These are phyloP conservation scores for Terana coerulea DNA, from an alignment of 768 basidiomycete genomes.

Conservation along the genomic window DNA sequence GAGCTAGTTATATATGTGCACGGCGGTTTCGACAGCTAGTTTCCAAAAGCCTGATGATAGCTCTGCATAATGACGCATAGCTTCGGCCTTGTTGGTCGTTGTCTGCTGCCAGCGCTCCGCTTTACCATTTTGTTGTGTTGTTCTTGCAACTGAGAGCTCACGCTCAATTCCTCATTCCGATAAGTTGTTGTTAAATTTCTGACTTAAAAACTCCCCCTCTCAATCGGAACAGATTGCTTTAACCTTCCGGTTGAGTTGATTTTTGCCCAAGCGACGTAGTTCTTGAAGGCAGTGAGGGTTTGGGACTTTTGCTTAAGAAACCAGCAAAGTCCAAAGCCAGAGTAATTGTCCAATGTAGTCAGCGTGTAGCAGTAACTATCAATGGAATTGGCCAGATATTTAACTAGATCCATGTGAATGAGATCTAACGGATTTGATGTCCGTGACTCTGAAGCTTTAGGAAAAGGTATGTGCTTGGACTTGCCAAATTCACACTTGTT, in stretches of 20 bases:
- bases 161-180: background rate
- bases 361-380: no score
- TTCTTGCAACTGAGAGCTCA: no score
- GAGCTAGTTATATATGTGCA: no score
- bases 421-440: background rate
- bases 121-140: background rate
- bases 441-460: background rate
- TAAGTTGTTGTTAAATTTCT: background rate
- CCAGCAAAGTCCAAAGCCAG: background rate
- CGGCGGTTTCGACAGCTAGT: no score
- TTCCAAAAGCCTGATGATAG: no score
- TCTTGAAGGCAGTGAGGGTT: no score
- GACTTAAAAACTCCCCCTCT: background rate
- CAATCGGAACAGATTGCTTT: background rate
- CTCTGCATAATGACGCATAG: no score
- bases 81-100: background rate
- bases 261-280: no score
- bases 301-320: no score
- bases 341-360: background rate
- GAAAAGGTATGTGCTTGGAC: background rate
- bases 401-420: background rate
- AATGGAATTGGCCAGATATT: no score
- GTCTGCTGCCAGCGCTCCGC: background rate
- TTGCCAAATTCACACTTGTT: no score
- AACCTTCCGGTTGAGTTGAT: background rate